Evolutionary conservation across 768 basidiomycete species (phyloP), one percentile per base, ranked within the genome.

Genomic region (Pholiota conissans): DNA sequence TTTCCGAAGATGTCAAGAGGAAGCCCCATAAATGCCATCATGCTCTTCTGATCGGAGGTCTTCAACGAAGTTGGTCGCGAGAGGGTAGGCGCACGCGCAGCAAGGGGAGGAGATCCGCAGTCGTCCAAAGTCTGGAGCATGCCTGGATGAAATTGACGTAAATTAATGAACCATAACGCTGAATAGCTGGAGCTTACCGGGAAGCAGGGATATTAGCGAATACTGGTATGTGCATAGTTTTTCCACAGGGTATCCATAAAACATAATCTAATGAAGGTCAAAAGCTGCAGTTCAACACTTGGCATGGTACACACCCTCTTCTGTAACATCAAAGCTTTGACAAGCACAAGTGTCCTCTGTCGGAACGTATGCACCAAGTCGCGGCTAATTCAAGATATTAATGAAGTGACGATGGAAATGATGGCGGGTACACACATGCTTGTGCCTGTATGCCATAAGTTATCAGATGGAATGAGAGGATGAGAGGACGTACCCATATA

Each of bases 151-250:
- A 61, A 26, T 51, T 30, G 46, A 55, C n/a, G 47, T 53, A 11
- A 42, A 55, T 14, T 42, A n/a, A 7, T 20, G 16, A 10, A 39
- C 24, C 27, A 7, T 4, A 45, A 24, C 9, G 24, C 18, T 40
- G 30, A 53, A 52, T 63, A 45, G 34, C 26, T 20, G 16, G 46
- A 9, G 66, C 81, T 47, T 50, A 92, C 93, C 91, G 9, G 96
- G 96, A 59, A 98, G 81, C 7, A 98, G 79, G 0, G 96, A 94
- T 47, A 97, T 84, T n/a, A 98, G 79, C 0, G 95, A 96, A 71
- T 99, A 99, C 70, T 99, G 97, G 68, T 93, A 98, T 24, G 95
- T 98, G 75, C 96, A 98, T 18, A 99, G 75, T 46, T 87, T 86
- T 72, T 99, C 97, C 2, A 98, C 96, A 0, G 96, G 96, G 67